Evolutionary conservation across 345 rosid species (phyloP).

Genomic region (Populus deltoides): DNA sequence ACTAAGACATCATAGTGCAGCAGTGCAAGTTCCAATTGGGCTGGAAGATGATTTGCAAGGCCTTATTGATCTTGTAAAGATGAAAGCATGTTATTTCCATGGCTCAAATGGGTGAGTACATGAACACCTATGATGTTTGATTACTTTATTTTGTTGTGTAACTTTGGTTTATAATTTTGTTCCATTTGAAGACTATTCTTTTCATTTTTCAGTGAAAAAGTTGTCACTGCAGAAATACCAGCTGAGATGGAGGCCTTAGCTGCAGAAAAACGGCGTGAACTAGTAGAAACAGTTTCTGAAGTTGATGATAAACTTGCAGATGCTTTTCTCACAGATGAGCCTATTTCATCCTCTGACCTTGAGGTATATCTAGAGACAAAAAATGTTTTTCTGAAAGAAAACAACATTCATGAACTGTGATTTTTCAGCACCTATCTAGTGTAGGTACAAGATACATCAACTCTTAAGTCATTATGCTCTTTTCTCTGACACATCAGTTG

Average conservation of each 20-base stretch:
- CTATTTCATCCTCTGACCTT: conserved; percentile 69
- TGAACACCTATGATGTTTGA: conserved; percentile 2
- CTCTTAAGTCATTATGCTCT: neutral
- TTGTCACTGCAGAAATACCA: conserved; percentile 72
- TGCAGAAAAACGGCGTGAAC: conserved; percentile 80
- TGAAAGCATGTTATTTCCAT: conserved; percentile 67
- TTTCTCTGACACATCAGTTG: neutral
- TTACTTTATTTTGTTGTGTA: conserved; percentile 3
- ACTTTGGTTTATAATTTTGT: neutral
- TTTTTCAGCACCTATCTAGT: neutral
- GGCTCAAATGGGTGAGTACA: conserved; percentile 84
- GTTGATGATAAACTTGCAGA: conserved; percentile 95
- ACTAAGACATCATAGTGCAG: conserved; percentile 93
- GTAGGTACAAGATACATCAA: neutral
- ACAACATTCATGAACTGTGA: neutral
- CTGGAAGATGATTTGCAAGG: conserved; percentile 87
- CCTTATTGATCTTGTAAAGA: conserved; percentile 76
- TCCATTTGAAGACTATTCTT: neutral
- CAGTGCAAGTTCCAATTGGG: conserved; percentile 95
- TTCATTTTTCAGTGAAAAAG: conserved; percentile 65
- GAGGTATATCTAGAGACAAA: conserved; percentile 47
- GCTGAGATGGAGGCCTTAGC: conserved; percentile 70
- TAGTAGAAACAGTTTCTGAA: conserved; percentile 87
- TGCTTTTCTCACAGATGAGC: conserved; percentile 79
- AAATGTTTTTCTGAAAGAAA: neutral